A percentile compares a stretch with the other conserved stretches of the same genome.
These are phyloP conservation scores for Diaporthe vaccinii DNA, from an alignment of 2,329 filamentous ascomycete species.

Conservation along the genomic window DNA sequence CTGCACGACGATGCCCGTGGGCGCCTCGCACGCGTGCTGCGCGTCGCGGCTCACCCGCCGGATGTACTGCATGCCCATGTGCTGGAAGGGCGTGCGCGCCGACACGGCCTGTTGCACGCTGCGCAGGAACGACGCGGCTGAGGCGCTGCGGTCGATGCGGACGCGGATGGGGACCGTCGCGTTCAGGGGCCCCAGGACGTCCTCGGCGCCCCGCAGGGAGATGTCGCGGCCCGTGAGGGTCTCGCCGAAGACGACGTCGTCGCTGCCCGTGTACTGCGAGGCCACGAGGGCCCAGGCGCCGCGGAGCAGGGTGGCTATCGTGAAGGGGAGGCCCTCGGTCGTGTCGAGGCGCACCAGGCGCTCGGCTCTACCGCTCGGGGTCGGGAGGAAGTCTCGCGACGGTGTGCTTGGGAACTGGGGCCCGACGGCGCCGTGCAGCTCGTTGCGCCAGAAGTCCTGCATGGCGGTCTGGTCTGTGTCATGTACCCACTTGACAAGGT, in stretches of 20 bases:
- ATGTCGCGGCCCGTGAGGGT: conserved; percentile 70
- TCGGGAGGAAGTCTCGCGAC: conserved; percentile 59
- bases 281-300: conserved; percentile 71
- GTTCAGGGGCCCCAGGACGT: conserved; percentile 67
- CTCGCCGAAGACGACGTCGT: conserved; percentile 71
- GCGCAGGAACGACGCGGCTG: conserved; percentile 40
- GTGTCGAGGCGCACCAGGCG: conserved; percentile 45
- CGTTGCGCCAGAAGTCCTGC: conserved; percentile 61
- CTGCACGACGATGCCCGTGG: conserved; percentile 53
- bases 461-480: conserved; percentile 55
- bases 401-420: conserved; percentile 65
- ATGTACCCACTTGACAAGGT: conserved; percentile 52
- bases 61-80: conserved; percentile 64
- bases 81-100: conserved; percentile 59
- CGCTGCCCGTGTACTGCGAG: conserved; percentile 64
- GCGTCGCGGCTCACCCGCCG: conserved; percentile 55
- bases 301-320: conserved; percentile 46
- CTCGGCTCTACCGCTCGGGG: conserved; percentile 54
- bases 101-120: conserved; percentile 47
- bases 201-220: conserved; percentile 61
- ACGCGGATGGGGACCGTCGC: conserved; percentile 61
- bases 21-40: conserved; percentile 48
- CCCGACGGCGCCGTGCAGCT: conserved; percentile 58
- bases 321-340: conserved; percentile 38
- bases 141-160: conserved; percentile 48